A percentile compares a stretch with the other conserved stretches of the same genome.
These are phyloP conservation scores for Vanrija sp. DNA, from an alignment of 1,284 basidiomycete species.

Conservation along the genomic window DNA sequence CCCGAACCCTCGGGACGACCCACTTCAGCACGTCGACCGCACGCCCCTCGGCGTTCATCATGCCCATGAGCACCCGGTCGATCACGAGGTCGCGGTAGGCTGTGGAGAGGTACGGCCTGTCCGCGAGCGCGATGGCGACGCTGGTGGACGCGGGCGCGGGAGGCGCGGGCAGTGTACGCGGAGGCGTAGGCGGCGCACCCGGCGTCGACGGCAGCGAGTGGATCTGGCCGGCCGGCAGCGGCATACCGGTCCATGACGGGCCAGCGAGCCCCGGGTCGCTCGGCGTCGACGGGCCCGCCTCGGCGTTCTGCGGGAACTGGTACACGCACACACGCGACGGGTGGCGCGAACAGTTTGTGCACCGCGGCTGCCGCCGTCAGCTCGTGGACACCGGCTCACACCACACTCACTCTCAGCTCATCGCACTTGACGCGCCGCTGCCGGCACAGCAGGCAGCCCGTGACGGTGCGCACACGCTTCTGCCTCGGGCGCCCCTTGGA, in stretches of 20 bases:
- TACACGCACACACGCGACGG: constrained; percentile 9
- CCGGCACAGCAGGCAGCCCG: constrained; percentile 6
- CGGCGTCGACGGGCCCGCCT: constrained; percentile 9
- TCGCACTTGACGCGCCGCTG: constrained; percentile 8
- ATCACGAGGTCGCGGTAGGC: too few relatives aligned
- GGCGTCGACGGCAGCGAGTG: not conserved
- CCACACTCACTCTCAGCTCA: constrained; percentile 1
- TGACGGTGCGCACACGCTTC: constrained; percentile 11
- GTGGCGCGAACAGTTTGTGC: constrained; percentile 5
- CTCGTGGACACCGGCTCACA: not conserved
- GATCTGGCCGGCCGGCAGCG: not conserved
- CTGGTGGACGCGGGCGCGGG: too few relatives aligned
- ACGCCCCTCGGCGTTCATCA: too few relatives aligned
- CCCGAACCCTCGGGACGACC: too few relatives aligned
- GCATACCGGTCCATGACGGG: not conserved
- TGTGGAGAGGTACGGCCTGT: too few relatives aligned
- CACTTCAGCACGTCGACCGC: too few relatives aligned
- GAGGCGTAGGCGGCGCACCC: too few relatives aligned
- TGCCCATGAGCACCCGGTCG: too few relatives aligned
- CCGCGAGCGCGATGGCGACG: too few relatives aligned
- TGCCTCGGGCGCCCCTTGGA: constrained; percentile 1
- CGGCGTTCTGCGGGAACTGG: constrained; percentile 1
- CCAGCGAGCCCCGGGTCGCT: not conserved
- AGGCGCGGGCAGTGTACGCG: too few relatives aligned
- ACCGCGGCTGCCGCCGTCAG: not conserved